Evolutionary conservation across 208 protist species (phyloP).

Genomic region (Blastocrithidia nonstop): DNA sequence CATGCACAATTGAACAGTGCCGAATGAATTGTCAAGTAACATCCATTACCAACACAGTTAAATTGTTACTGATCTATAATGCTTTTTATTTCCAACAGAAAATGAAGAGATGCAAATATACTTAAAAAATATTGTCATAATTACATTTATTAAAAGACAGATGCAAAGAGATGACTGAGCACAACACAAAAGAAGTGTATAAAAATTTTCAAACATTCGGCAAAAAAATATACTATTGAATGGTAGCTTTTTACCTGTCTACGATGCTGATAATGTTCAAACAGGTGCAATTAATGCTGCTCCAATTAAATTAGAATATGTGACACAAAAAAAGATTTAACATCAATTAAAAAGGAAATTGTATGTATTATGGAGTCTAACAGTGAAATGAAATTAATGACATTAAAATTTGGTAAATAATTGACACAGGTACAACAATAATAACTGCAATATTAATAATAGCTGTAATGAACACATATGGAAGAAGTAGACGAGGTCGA

Average conservation of each 20-base stretch:
- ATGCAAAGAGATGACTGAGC: constrained; percentile 1
- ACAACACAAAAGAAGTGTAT: neutral
- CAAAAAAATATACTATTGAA: neutral
- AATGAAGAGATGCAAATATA: neutral
- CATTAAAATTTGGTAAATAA: constrained; percentile 1
- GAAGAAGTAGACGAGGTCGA: no score
- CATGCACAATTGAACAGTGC: no score
- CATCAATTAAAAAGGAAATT: constrained; percentile 1
- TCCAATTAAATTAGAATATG: neutral
- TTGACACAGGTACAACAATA: neutral
- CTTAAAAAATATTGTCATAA: constrained; percentile 1
- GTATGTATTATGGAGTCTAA: no score
- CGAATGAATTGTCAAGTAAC: no score
- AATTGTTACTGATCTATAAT: no score
- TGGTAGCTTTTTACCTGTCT: neutral
- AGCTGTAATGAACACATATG: no score
- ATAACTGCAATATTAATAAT: no score
- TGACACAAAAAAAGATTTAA: neutral
- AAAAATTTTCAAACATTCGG: neutral
- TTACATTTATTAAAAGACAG: neutral
- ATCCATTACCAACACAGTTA: no score
- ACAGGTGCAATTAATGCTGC: neutral
- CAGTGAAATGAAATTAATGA: constrained; percentile 1
- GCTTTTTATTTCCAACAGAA: neutral
- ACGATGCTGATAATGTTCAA: neutral